Percentiles rank a stretch among this genome's conserved stretches.
phyloP scores from a whole-genome alignment of 306 rosid genomes.

The Purshia tridentata region DNA sequence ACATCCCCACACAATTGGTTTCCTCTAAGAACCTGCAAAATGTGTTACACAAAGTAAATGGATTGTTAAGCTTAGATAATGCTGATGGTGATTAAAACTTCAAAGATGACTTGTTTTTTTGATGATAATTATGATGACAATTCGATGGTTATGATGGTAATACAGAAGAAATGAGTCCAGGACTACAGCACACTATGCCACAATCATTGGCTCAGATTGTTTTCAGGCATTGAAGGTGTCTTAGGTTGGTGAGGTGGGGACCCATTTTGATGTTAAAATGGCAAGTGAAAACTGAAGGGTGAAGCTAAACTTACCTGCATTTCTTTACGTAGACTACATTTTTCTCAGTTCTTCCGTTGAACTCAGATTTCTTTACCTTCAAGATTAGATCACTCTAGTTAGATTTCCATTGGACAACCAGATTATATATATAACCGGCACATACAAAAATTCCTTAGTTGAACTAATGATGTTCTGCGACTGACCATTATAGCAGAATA shows the following conservation, averaged over 20 bases:
- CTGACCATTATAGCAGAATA: not conserved
- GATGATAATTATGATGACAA: slow-evolving; percentile 34
- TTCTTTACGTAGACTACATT: slow-evolving; percentile 69
- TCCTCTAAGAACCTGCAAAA: slow-evolving; percentile 77
- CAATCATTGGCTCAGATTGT: slow-evolving; percentile 39
- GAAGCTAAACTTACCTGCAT: slow-evolving; percentile 64
- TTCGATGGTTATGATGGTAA: slow-evolving; percentile 34
- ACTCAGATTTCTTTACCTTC: slow-evolving; percentile 77
- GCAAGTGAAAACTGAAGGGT: not conserved
- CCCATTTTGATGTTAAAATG: slow-evolving; percentile 17
- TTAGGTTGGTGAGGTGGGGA: slow-evolving; percentile 46
- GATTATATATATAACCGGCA: not conserved
- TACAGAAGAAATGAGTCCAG: slow-evolving; percentile 25
- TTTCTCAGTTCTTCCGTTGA: slow-evolving; percentile 71
- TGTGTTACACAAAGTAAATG: not conserved
- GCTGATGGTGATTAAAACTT: not conserved
- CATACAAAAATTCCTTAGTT: not conserved
- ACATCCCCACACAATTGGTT: slow-evolving; percentile 83
- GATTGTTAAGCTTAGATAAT: not conserved
- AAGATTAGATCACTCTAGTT: slow-evolving; percentile 21
- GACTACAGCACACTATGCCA: slow-evolving; percentile 28
- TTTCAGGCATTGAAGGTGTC: slow-evolving; percentile 33
- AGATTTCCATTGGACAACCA: not conserved
- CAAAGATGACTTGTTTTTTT: slow-evolving; percentile 6
- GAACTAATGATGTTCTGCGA: not conserved